Evolutionary conservation across 2,329 filamentous ascomycete species (phyloP), one percentile per base, ranked within the genome.

Genomic region (Cercospora sesami): DNA sequence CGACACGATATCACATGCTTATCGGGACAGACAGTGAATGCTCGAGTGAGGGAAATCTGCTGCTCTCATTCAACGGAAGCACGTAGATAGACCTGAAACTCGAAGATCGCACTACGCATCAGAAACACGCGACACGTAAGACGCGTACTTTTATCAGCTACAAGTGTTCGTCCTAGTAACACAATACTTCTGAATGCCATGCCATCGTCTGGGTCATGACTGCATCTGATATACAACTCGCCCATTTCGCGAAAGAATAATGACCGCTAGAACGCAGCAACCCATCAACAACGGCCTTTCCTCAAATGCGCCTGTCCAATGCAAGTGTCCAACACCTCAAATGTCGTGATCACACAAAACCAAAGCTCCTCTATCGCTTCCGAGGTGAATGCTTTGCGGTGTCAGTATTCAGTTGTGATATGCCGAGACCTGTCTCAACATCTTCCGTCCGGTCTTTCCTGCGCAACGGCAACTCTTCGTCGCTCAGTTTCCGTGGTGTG

Each of bases 391-490:
- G 21, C 31, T 48, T 51, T 12, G 60, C 60, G 1, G 60, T 62
- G 28, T 7, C 60, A 62, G 60, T 14, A 48, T 45, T 51, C 7
- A 51, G 60, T 9, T 23, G 18, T 23, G 60, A 63, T 26, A 67
- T 51, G 9, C 65, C 65, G 2, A 67, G 36, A 16, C 65, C 65
- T 4, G 60, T 67, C 16, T 33, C 65, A 8, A 7, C 12, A 51
- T 59, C 60, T 10, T 61, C 36, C 36, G 16, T 30, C 26, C 59
- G 59, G 26, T 28, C 36, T 42, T 14, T 61, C 16, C 23, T 9
- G 23, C 23, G 33, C 33, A 48, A 53, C 8, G 33, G 33, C 28
- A 63, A 18, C 53, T 21, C 12, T 39, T 63, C 12, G 33, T 51
- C 33, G 33, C 33, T 39, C 12, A 42, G n/a, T 26, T 64, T 55